phyloP scores from a whole-genome alignment of 208 protist species.

The Novymonas esmeraldas region DNA sequence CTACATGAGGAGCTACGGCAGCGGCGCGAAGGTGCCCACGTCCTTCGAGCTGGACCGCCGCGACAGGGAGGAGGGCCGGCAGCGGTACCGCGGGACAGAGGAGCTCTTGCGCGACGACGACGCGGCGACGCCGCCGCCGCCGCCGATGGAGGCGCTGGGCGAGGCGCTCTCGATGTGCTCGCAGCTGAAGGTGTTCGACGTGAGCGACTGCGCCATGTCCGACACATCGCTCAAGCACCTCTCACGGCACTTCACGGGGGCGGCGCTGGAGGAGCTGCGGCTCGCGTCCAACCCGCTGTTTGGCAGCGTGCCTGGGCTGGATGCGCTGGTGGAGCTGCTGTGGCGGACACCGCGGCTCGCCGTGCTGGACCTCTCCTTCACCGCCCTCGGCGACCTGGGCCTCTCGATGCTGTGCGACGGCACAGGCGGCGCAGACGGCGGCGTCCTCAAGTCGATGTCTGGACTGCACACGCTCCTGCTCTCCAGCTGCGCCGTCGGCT shows the following conservation, averaged over 20 bases:
- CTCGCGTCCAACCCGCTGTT: conserved; percentile 75
- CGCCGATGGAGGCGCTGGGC: conserved; percentile 45
- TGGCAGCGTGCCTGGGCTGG: conserved; percentile 32
- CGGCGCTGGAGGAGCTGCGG: conserved; percentile 44
- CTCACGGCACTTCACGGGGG: conserved; percentile 21
- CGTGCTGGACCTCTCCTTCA: conserved; percentile 70
- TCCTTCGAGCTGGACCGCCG: conserved; percentile 78
- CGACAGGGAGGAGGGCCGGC: conserved; percentile 58
- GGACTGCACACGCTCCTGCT: conserved; percentile 50
- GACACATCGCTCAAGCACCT: conserved; percentile 43
- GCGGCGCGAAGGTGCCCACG: conserved; percentile 60
- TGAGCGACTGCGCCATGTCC: conserved; percentile 53
- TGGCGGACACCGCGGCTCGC: conserved; percentile 27
- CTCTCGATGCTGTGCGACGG: conserved; percentile 74
- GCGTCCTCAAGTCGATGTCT: conserved; percentile 43
- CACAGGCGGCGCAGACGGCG: conserved; percentile 7
- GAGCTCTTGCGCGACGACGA: neutral
- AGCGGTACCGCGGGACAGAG: conserved; percentile 57
- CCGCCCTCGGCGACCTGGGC: conserved; percentile 65
- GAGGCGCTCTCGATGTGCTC: conserved; percentile 55
- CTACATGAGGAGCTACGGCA: conserved; percentile 49
- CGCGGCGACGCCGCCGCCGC: neutral
- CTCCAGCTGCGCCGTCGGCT: conserved; percentile 44
- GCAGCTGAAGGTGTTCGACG: conserved; percentile 48
- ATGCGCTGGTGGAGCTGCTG: conserved; percentile 51